phyloP scores from a whole-genome alignment of 129 eudicot species.

The Calendula officinalis region DNA sequence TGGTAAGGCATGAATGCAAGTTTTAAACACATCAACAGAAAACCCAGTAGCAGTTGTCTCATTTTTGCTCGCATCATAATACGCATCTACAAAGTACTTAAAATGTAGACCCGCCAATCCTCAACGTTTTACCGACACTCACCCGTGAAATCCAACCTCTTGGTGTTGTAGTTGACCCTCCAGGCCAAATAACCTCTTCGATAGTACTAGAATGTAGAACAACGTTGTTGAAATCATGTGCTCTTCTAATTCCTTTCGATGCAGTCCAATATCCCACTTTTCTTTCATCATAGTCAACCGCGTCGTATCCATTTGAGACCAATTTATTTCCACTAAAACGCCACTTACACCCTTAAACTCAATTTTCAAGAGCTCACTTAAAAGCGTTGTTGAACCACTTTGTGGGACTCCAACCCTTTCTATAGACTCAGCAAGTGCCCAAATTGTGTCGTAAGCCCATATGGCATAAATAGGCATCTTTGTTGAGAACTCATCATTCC shows the following conservation, averaged over 20 bases:
- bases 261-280: constrained; percentile 54
- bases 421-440: constrained; percentile 29
- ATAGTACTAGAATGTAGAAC: not conserved
- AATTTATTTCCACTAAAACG: constrained; percentile 29
- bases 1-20: constrained; percentile 29
- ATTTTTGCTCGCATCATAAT: constrained; percentile 12
- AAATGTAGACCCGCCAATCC: constrained; percentile 27
- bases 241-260: constrained; percentile 28
- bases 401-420: constrained; percentile 18
- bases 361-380: not conserved
- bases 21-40: constrained; percentile 37
- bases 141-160: constrained; percentile 29
- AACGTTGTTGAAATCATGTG: not conserved
- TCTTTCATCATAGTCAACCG: constrained; percentile 41
- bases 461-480: not conserved
- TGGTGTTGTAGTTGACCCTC: constrained; percentile 26
- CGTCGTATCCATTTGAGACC: constrained; percentile 27
- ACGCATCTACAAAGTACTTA: constrained; percentile 21
- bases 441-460: constrained; percentile 31
- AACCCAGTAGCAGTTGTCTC: constrained; percentile 34
- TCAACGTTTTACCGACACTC: constrained; percentile 24
- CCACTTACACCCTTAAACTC: constrained; percentile 49
- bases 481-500: constrained; percentile 2
- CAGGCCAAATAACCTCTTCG: constrained; percentile 42
- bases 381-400: constrained; percentile 9